These are phyloP conservation scores for Mycena olivaceomarginata DNA, from an alignment of 768 basidiomycete species.

Conservation along the genomic window DNA sequence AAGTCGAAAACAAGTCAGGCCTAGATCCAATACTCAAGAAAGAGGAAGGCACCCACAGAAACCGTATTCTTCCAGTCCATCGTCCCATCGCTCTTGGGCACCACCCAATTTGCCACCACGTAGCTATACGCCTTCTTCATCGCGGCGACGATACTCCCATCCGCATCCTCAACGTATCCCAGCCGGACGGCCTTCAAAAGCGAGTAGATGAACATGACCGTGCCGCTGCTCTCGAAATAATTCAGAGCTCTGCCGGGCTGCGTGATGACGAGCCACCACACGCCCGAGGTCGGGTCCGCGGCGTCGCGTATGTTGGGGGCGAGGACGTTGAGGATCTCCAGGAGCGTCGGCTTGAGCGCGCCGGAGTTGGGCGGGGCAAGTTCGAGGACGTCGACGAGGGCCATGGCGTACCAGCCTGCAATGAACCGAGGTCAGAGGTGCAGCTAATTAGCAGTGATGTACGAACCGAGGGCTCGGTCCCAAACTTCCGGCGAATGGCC, in stretches of 20 bases:
- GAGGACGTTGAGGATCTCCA: conserved; percentile 57
- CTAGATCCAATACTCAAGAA: background rate
- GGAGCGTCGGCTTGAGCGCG: conserved; percentile 53
- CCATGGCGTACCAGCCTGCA: conserved; percentile 64
- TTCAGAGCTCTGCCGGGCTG: conserved; percentile 66
- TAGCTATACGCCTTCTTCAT: conserved; percentile 65
- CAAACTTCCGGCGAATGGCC: conserved; percentile 70
- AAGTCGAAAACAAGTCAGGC: background rate
- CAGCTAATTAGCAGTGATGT: no score
- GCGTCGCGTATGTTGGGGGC: conserved; percentile 60
- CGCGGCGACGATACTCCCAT: conserved; percentile 61
- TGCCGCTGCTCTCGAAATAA: conserved; percentile 70
- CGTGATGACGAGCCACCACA: conserved; percentile 72
- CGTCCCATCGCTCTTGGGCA: conserved; percentile 64
- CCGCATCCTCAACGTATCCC: conserved; percentile 60
- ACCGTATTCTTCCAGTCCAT: conserved; percentile 69
- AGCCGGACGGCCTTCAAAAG: conserved; percentile 66
- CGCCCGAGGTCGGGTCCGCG: conserved; percentile 61
- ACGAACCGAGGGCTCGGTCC: conserved; percentile 66
- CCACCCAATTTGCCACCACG: conserved; percentile 62
- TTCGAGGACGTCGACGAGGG: conserved; percentile 67
- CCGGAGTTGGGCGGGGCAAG: conserved; percentile 55
- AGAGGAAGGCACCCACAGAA: conserved; percentile 51
- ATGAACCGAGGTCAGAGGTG: background rate
- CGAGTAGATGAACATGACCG: conserved; percentile 68